phyloP scores from a whole-genome alignment of 192 early-diverging fungal species.

The Backusella sp. region DNA sequence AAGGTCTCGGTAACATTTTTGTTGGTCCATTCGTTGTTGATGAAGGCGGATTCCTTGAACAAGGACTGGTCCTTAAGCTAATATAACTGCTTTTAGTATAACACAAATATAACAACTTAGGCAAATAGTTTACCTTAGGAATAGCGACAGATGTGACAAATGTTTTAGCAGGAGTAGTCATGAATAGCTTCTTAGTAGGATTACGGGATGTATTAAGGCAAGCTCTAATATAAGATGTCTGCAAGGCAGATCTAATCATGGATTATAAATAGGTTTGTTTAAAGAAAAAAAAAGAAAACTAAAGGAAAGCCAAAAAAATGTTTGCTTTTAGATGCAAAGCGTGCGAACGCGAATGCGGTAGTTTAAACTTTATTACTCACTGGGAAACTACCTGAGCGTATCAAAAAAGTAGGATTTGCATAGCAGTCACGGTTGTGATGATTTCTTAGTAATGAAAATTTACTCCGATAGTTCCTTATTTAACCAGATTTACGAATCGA shows the following conservation, averaged over 20 bases:
- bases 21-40: constrained; percentile 59
- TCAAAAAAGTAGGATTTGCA: neutral
- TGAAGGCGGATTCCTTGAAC: constrained; percentile 51
- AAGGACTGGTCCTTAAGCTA: constrained; percentile 63
- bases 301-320: neutral
- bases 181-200: constrained; percentile 2
- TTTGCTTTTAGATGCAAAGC: neutral
- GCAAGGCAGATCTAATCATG: constrained; percentile 12
- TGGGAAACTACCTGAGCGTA: neutral
- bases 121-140: constrained; percentile 8
- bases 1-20: constrained; percentile 42
- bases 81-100: neutral
- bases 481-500: neutral
- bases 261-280: neutral
- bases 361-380: constrained; percentile 15
- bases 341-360: constrained; percentile 2
- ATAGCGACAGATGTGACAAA: constrained; percentile 1
- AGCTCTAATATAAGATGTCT: constrained; percentile 7
- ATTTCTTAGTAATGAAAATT: constrained; percentile 1
- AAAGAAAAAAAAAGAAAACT: neutral
- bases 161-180: neutral
- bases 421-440: neutral
- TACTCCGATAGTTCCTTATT: neutral
- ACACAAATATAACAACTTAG: neutral
- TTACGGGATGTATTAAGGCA: constrained; percentile 12